Base-by-base conservation (phyloP, 495 filamentous ascomycete species). In the Lichenothelia convexa region DNA sequence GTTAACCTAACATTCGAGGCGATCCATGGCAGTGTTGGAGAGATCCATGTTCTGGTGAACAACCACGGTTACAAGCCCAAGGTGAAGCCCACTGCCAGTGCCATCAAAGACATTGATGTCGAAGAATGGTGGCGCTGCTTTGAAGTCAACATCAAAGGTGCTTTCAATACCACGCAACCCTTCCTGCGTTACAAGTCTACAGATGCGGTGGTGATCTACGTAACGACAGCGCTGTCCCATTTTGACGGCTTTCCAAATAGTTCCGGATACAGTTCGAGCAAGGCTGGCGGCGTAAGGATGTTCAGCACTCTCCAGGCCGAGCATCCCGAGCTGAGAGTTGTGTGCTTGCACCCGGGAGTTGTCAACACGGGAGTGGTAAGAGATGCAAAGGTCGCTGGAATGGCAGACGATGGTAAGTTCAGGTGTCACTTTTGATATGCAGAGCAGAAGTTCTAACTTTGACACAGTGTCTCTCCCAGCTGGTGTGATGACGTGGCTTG, bases 401-500 rank as follows among this genome's bases (percentile, higher is more conserved):
- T 45, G 16, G 49, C 55, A 30, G 59, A 64, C 49, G 40, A 63
- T 39, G 56, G 56, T 59, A 53, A 45, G 53, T 47, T 26, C 16
- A 3, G 17, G 2, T 21, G 4, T 23, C 19, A 22, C 24, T 15
- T 36, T n/a, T 11, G 16, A 31, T 29, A n/a, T n/a, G n/a, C n/a
- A 1, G 32, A 32, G 31, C 43, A 46, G 32, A 49, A n/a, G n/a
- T n/a, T n/a, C n/a, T n/a, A n/a, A 34, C 13, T 41, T 31, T 32
- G 5, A 17, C 16, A 2, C 35, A 64, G 62, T 57, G 5, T 38
- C 54, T 16, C n/a, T 67, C 2, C 54, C 63, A 0, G 58, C 49
- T 0, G 42, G 54, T 24, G 70, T 68, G 36, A 44, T 38, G 18
- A 57, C 70, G 15, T 72, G 68, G 68, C 52, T 70, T 0, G 50